Conservation (phyloP, 345 rosid genomes). For the Lepidium didymum region DNA sequence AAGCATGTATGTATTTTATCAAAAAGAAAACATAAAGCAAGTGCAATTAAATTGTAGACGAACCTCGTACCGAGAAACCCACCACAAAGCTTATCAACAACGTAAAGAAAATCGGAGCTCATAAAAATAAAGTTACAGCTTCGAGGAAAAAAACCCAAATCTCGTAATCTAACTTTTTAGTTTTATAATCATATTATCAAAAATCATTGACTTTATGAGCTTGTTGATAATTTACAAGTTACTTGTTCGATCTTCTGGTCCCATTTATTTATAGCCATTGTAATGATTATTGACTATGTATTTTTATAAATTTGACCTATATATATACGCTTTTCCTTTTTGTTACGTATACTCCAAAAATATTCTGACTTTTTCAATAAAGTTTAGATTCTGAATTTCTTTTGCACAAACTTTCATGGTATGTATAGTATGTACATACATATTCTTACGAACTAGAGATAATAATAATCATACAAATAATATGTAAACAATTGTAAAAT, state of each 20-base stretch:
- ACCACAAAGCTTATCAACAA: constrained; percentile 20
- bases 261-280: background rate
- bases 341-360: background rate
- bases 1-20: background rate
- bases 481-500: no score
- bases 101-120: background rate
- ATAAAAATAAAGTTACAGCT: constrained; percentile 3
- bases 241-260: background rate
- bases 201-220: background rate
- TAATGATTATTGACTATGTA: background rate
- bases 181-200: background rate
- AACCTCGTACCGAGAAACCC: constrained; percentile 33
- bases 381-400: background rate
- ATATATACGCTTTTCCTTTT: background rate
- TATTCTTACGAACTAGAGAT: no score
- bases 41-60: background rate
- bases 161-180: constrained; percentile 7
- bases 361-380: background rate
- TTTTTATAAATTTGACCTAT: background rate
- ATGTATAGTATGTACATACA: no score
- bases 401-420: background rate
- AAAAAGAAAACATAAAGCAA: background rate
- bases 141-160: constrained; percentile 21
- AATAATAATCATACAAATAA: no score
- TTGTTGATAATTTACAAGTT: background rate